Base-by-base conservation (phyloP, 345 rosid species). In the Murraya koenigii region DNA sequence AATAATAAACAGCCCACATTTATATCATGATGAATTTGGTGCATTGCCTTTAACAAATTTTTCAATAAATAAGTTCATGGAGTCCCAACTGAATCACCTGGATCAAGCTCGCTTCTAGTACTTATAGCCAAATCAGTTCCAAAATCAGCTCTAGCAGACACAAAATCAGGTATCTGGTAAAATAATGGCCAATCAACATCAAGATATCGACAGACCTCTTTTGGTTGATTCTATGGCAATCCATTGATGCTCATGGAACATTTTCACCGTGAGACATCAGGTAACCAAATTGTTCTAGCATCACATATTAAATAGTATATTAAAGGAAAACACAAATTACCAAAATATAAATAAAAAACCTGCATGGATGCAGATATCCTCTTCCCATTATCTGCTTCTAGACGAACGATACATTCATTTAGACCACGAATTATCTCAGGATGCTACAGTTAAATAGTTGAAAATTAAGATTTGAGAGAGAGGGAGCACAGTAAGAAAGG, bases 281-380 rank as follows among this genome's bases (percentile, higher is more conserved):
- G 68, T 38, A 74, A 54, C 60, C 71, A 54, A 54, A 49, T 61
- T 14, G 36, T 7, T 71, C 70, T 62, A 10, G 39, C 23, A 59
- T 63, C 73, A 59, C 9, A 35, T 66, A 11, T 67, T 30, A 49
- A 69, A 63, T 65, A 3, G 17, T 56, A 63, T 15, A 47, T 47
- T 6, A 52, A 38, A 38, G 39, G 8, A 36, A 33, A 56, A 49
- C 56, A 66, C 35, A 68, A 74, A 41, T n/a, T 14, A 74, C 17
- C 56, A 17, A 52, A 17, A 52, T 44, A 44, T 44, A 39, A 52
- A 14, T 63, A 62, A n/a, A 78, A 81, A 56, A 19, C 99, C 92
- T 93, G 99, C 94, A 86, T 90, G 76, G 97, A 87, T 76, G 96
- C 98, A 80, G 93, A 86, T 83, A 92, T 88, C 80, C 93, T 89